Conservation (phyloP, 805 yeast species). For the Cyberlindnera misumaiensis region DNA sequence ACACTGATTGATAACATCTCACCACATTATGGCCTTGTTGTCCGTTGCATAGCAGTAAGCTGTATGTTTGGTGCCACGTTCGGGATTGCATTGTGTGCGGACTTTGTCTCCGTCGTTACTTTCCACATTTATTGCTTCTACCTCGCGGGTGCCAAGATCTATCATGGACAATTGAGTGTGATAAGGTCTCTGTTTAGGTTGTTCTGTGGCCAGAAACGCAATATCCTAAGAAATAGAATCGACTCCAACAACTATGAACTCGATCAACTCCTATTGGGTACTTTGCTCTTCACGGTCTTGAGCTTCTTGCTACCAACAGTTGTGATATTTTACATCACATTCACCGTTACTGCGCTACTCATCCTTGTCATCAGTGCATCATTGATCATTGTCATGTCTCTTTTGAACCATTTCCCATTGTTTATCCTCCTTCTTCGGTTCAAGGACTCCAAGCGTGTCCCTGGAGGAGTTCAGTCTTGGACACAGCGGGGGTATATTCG, state of each 20-base stretch:
- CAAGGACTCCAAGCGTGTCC: constrained; percentile 69
- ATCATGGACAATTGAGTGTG: constrained; percentile 63
- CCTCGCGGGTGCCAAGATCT: constrained; percentile 70
- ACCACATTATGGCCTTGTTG: constrained; percentile 25
- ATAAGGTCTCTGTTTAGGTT: constrained; percentile 71
- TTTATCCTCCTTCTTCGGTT: constrained; percentile 73
- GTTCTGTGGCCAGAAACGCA: constrained; percentile 85
- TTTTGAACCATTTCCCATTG: constrained; percentile 78
- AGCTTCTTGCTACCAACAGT: constrained; percentile 82
- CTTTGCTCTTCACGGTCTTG: constrained; percentile 75
- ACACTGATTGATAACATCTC: constrained; percentile 21
- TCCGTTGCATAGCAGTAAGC: constrained; percentile 34
- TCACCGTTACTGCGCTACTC: constrained; percentile 52
- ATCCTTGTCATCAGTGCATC: constrained; percentile 42
- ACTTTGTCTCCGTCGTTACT: constrained; percentile 53
- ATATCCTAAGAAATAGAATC: constrained; percentile 75
- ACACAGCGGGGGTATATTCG: constrained; percentile 17
- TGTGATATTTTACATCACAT: constrained; percentile 72
- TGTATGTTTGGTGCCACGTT: constrained; percentile 58
- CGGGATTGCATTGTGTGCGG: constrained; percentile 58
- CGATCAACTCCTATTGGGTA: constrained; percentile 84
- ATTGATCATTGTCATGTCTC: constrained; percentile 54
- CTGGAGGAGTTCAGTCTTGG: constrained; percentile 45
- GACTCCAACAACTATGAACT: constrained; percentile 80
- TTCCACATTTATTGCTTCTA: constrained; percentile 75